Evolutionary conservation across 78 protist species (phyloP), one percentile per base, ranked within the genome.

Genomic region (Creolimax fragrantissima): DNA sequence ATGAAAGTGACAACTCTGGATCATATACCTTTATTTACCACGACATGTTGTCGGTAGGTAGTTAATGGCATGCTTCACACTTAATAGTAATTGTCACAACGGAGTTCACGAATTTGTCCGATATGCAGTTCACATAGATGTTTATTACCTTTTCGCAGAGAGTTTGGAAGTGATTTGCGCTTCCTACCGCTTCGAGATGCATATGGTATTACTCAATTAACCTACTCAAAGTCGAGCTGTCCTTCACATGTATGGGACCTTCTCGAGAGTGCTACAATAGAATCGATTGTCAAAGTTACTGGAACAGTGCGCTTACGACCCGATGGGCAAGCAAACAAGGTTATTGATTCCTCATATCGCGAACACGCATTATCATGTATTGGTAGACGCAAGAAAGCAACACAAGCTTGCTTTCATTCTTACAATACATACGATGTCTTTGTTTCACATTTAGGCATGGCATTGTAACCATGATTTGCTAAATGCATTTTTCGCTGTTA

Each of bases 161-260:
- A 41, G 3, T 32, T 88, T 11, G 3, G 45, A 41, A n/a, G 5
- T 24, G 2, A 3, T 35, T 41, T 88, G 24, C 43, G 42, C 37
- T 88, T 88, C 45, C n/a, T 5, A 6, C 66, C 91, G 32, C 74
- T 88, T 41, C 91, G 91, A 36, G 91, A 88, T 47, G 81, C 66
- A 35, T 43, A 6, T 5, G 91, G 91, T n/a, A 3, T 42, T 11
- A 44, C 91, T 39, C 91, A 88, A 41, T 74, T 88, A 36, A 24
- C 45, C 42, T 3, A 42, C 11, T 35, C 90, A 58, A 41, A 24
- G 58, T 45, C 3, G 11, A 4, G 81, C 6, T 41, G 39, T 35
- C 41, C 35, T 41, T 4, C 81, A 17, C 39, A 58, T 58, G 74
- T 58, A 58, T 58, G 74, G 74, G 74, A 58, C 24, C 39, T 58